Evolutionary conservation across 352 stramenopile species (phyloP), one percentile per base, ranked within the genome.

Genomic region (Thalassiosira mediterranea): DNA sequence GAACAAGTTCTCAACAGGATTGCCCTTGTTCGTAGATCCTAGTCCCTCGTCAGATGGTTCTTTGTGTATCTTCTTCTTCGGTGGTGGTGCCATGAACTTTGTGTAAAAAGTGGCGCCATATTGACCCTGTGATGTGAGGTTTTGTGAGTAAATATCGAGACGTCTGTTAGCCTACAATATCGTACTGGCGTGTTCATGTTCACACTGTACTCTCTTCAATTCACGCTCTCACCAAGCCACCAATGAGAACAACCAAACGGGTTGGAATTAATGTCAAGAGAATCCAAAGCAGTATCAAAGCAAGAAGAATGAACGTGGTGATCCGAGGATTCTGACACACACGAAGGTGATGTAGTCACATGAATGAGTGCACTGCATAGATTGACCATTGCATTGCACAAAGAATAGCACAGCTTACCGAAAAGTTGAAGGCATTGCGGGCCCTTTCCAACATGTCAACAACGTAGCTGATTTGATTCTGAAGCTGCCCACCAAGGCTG

Each of bases 361-460:
- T n/a, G n/a, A n/a, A n/a, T n/a, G n/a, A n/a, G n/a, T n/a, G n/a
- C n/a, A n/a, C n/a, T n/a, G n/a, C n/a, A n/a, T n/a, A n/a, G n/a
- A n/a, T n/a, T n/a, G n/a, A n/a, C n/a, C n/a, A n/a, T n/a, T n/a
- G n/a, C n/a, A n/a, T n/a, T n/a, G n/a, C n/a, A n/a, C n/a, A n/a
- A n/a, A n/a, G n/a, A n/a, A n/a, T n/a, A n/a, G n/a, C n/a, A n/a
- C 25, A 26, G 68, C 72, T 84, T 56, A 88, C 80, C 40, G 88
- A 87, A 59, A 91, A 93, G 48, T 90, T 93, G 34, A 93, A 90
- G 17, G 80, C 44, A 78, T 93, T 93, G 19, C 80, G 67, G 15
- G 82, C 19, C 21, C 60, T 75, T 74, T 92, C 88, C 51, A 93
- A 71, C 25, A 76, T 76, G 59, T 93, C 83, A 13, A 93, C 53